These are phyloP conservation scores for Colletotrichum sp. DNA, from an alignment of 2,329 filamentous ascomycete species.

Conservation along the genomic window DNA sequence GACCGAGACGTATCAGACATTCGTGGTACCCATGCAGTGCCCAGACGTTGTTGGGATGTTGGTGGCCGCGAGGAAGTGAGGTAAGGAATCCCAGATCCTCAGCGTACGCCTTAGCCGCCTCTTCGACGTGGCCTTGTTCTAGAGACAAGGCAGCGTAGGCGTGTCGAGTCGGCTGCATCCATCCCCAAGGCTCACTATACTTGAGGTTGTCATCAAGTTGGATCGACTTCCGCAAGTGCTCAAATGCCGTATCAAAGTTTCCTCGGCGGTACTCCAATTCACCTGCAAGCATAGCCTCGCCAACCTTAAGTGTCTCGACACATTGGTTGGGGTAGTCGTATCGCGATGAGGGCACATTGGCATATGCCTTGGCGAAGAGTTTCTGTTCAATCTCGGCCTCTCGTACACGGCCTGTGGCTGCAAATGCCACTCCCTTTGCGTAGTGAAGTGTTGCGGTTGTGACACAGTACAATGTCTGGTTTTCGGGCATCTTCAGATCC, in stretches of 20 bases:
- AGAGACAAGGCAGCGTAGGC: slow-evolving; percentile 72
- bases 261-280: slow-evolving; percentile 73
- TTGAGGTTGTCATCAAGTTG: slow-evolving; percentile 65
- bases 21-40: slow-evolving; percentile 76
- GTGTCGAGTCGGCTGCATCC: slow-evolving; percentile 78
- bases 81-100: slow-evolving; percentile 65
- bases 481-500: slow-evolving; percentile 56
- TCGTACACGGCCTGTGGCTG: slow-evolving; percentile 58
- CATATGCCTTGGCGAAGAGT: slow-evolving; percentile 55
- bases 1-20: slow-evolving; percentile 62
- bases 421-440: slow-evolving; percentile 69
- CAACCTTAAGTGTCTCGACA: slow-evolving; percentile 66
- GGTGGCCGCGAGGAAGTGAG: slow-evolving; percentile 65
- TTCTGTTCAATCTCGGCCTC: slow-evolving; percentile 57
- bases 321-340: slow-evolving; percentile 73
- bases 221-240: slow-evolving; percentile 62
- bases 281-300: slow-evolving; percentile 70
- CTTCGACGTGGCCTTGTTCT: slow-evolving; percentile 64
- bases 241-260: slow-evolving; percentile 63
- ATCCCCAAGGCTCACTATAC: slow-evolving; percentile 78
- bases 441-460: slow-evolving; percentile 74
- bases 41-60: slow-evolving; percentile 79
- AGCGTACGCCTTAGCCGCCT: slow-evolving; percentile 61
- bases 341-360: slow-evolving; percentile 60
- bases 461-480: slow-evolving; percentile 67